Evolutionary conservation across 1,284 basidiomycete species (phyloP).

Genomic region (Apiotrichum mycotoxinovorans): DNA sequence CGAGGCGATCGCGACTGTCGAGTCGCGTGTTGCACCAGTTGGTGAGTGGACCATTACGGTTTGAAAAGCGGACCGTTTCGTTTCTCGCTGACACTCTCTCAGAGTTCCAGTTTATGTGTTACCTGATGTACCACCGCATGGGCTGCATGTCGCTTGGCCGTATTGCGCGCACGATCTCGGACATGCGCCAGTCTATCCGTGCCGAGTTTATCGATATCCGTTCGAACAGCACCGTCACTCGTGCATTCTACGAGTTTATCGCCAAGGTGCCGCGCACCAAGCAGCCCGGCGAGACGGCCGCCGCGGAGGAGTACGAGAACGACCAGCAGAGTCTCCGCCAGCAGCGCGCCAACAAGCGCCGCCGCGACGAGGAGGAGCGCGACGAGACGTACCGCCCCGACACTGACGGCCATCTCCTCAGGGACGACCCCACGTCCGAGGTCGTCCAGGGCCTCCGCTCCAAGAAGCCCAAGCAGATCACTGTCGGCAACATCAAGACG

Average conservation of each 20-base stretch:
- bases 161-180: slow-evolving; percentile 31
- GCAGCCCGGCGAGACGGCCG: slow-evolving; percentile 20
- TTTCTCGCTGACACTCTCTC: neutral
- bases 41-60: too few species aligned
- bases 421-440: slow-evolving; percentile 1
- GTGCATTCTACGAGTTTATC: slow-evolving; percentile 20
- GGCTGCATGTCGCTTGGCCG: slow-evolving; percentile 19
- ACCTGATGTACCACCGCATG: slow-evolving; percentile 37
- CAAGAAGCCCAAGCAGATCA: slow-evolving; percentile 8
- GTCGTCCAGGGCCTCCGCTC: slow-evolving; percentile 8
- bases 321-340: neutral
- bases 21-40: slow-evolving; percentile 35
- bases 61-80: neutral
- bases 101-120: slow-evolving; percentile 40
- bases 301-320: slow-evolving; percentile 25
- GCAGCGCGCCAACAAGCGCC: slow-evolving; percentile 4
- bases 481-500: neutral
- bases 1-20: slow-evolving; percentile 28
- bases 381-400: neutral
- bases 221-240: slow-evolving; percentile 23
- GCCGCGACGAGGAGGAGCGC: slow-evolving; percentile 20
- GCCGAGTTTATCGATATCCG: slow-evolving; percentile 26
- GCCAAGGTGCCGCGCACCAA: slow-evolving; percentile 23
- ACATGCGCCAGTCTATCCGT: slow-evolving; percentile 33
- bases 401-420: neutral